A percentile compares a stretch with the other conserved stretches of the same genome.
phyloP scores from a whole-genome alignment of 176 grass and related monocot species.

The Aegilops tauschii region DNA sequence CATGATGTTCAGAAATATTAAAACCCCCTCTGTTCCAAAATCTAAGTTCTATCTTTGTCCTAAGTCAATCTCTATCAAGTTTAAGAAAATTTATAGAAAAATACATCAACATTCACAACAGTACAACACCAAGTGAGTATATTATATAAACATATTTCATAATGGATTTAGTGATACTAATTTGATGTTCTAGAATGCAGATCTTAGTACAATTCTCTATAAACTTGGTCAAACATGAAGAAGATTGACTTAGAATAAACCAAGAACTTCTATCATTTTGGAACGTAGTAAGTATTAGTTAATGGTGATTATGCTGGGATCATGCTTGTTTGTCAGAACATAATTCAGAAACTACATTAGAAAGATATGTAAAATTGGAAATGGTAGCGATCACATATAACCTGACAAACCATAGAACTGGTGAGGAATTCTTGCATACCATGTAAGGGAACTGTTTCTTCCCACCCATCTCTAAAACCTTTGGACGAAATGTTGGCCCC shows the following conservation, averaged over 20 bases:
- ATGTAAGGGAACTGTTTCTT: conserved; percentile 98
- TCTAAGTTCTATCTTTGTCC: background rate
- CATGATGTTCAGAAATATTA: background rate
- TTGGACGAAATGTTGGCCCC: conserved; percentile 84
- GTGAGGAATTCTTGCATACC: conserved; percentile 36
- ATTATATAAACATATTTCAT: too few relatives aligned
- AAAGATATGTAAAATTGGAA: background rate
- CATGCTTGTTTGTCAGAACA: background rate
- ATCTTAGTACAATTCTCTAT: too few relatives aligned
- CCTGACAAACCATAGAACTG: background rate
- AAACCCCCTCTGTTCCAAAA: background rate
- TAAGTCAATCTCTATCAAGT: too few relatives aligned
- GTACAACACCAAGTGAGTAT: too few relatives aligned
- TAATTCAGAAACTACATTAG: background rate
- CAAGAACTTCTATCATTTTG: background rate
- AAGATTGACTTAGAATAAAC: background rate
- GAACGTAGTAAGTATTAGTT: background rate
- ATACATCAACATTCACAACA: too few relatives aligned
- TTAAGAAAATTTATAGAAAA: too few relatives aligned
- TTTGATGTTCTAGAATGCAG: too few relatives aligned
- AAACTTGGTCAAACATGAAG: background rate
- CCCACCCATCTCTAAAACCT: conserved; percentile 81
- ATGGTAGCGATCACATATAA: background rate
- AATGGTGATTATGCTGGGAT: background rate
- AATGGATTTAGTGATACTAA: too few relatives aligned